Percentiles rank a stretch among this genome's conserved stretches.
These are phyloP conservation scores for Tetrahymena elliotti DNA, from an alignment of 73 alveolate species.

Conservation along the genomic window DNA sequence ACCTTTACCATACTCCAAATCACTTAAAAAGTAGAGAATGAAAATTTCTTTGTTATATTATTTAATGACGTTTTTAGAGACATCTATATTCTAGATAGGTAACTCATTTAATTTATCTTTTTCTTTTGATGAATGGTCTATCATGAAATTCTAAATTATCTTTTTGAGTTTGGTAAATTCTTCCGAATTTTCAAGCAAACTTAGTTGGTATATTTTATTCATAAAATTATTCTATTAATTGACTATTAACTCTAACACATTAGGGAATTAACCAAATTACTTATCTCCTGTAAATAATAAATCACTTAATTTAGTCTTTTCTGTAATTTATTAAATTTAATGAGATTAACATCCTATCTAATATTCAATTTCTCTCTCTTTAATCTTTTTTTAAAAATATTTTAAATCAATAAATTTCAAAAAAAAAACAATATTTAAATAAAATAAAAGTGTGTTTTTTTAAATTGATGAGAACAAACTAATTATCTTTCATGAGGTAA, in stretches of 20 bases:
- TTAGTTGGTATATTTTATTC: not conserved
- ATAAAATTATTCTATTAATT: not conserved
- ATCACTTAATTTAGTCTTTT: not conserved
- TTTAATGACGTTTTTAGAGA: not conserved
- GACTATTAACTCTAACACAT: not conserved
- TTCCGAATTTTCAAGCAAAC: not conserved
- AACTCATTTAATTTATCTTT: not conserved
- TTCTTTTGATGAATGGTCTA: not conserved
- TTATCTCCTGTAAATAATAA: not conserved
- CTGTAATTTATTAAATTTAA: not conserved
- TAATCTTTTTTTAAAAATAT: not conserved
- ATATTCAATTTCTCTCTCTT: not conserved
- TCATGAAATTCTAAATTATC: not conserved
- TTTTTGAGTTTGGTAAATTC: not conserved
- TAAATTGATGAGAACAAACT: no score
- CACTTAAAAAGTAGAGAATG: not conserved
- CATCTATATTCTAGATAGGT: not conserved
- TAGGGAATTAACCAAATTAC: not conserved
- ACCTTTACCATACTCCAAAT: not conserved
- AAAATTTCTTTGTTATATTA: not conserved
- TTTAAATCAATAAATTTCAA: not conserved
- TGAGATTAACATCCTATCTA: not conserved
- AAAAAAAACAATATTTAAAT: not conserved
- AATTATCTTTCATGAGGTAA: no score
- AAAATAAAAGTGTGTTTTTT: not conserved